Evolutionary conservation across 108 stramenopile genomes (phyloP), one percentile per base, ranked within the genome.

Genomic region (Fragilaria radians): DNA sequence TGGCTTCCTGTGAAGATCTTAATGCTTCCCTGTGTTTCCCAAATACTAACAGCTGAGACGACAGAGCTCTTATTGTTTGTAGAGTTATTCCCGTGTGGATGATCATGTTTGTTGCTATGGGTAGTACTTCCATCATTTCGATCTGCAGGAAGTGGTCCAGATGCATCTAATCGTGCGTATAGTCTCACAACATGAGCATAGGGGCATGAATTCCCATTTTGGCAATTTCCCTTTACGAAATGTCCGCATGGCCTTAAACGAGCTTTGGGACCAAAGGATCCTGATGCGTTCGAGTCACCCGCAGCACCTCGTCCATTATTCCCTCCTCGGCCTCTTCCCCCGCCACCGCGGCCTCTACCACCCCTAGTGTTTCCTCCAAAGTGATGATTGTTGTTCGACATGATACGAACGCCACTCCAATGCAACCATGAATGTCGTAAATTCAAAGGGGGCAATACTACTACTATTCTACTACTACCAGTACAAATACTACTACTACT

Each of bases 1-100:
- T 86, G 82, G 11, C 64, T 68, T 3, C 86, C 86, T 4, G 88
- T 83, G 57, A 93, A 93, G 26, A 93, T 75, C 68, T 93, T 89
- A 48, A 92, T 76, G 9, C 46, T 57, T 9, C 85, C 87, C 22
- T 71, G 61, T 11, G 63, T 72, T 54, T 92, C 83, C 91, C 91
- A 92, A 33, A 88, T 74, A 17, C 86, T 77, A 32, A 86, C 76
- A 23, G 83, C 71, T 1, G 87, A 71, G 7, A 85, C 79, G 27
- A 80, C 68, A 21, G 66, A 49, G 21, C 72, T 52, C 47, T 77
- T 66, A 47, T 51, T 36, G 22, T 62, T 54, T 32, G 32, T 36
- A 42, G 68, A 54, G 33, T 54, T 54, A 21, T 66, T 53, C 25
- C 59, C 72, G 30, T 48, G 60, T 64, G 52, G 62, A 59, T 72